Evolutionary conservation across 495 filamentous ascomycete species (phyloP), one percentile per base, ranked within the genome.

Genomic region (Lasiosphaeris hirsuta): DNA sequence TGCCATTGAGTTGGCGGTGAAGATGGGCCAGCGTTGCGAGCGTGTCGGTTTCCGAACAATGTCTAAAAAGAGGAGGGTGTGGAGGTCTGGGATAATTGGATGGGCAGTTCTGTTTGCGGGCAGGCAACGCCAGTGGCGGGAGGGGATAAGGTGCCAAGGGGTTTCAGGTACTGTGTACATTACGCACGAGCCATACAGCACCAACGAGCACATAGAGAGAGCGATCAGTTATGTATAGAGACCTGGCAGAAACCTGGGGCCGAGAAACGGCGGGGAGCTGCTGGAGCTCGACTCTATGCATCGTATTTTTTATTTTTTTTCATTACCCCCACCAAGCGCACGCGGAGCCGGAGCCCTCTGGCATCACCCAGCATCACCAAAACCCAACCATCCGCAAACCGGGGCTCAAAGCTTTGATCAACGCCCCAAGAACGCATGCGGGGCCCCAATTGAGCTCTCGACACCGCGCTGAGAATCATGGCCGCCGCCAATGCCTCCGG

Each of bases 401-500:
- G 19, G 51, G 51, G 51, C 42, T 46, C 53, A 41, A 47, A 53
- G 15, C 42, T 30, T 7, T 33, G 14, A 38, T 10, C 10, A 30
- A 23, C 7, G 14, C n/a, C 53, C 15, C n/a, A 14, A 38, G 13
- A 17, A 45, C 55, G 58, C 51, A 69, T 67, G 64, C 47, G 35
- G 59, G 57, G 55, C 60, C 23, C 54, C 64, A 64, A 60, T 61
- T 58, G 62, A 47, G 55, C 57, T 48, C 56, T 57, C 56, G 47
- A 48, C 30, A 43, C 54, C 56, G 40, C 36, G 53, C 51, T 55
- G 55, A 61, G 14, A 38, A 61, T 51, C 62, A 69, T 67, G 62
- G 61, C 61, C 11, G 48, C 57, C 57, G 35, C 54, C 60, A 59
- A 56, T 56, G 64, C 57, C 57, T 64, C 69, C 15, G 70, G 65